Evolutionary conservation across 2,329 filamentous ascomycete species (phyloP).

Genomic region (Exophiala phaeomuriformis): DNA sequence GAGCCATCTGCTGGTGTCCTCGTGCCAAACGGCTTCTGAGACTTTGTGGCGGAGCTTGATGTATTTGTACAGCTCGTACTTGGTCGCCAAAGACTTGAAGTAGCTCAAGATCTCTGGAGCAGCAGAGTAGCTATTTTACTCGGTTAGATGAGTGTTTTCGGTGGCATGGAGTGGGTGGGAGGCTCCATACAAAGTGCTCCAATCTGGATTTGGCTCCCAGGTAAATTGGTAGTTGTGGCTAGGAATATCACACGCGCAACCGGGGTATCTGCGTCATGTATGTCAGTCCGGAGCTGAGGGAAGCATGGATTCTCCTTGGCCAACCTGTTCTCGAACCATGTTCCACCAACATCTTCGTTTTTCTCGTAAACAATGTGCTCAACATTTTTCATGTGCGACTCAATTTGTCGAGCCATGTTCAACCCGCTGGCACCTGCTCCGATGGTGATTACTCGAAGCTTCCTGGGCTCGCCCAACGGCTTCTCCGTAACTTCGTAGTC

Average conservation of each 20-base stretch:
- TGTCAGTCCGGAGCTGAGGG: neutral
- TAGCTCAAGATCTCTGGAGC: conserved; percentile 57
- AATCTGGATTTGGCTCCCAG: conserved; percentile 55
- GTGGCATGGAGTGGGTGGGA: too few species aligned
- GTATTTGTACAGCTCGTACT: conserved; percentile 56
- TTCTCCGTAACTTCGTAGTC: conserved; percentile 3
- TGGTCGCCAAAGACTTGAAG: conserved; percentile 55
- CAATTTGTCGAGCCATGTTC: conserved; percentile 31
- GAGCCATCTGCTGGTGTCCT: conserved; percentile 45
- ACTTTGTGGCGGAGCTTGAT: conserved; percentile 22
- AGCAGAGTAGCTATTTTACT: conserved; percentile 56
- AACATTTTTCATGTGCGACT: conserved; percentile 8
- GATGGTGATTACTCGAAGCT: conserved; percentile 27
- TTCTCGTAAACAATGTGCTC: conserved; percentile 28
- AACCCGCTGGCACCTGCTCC: conserved; percentile 38
- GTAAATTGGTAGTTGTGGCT: conserved; percentile 8
- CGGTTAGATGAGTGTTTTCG: too few species aligned
- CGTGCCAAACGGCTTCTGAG: conserved; percentile 11
- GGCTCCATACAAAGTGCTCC: conserved; percentile 40
- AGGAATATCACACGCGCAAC: conserved; percentile 26
- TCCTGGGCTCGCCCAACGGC: neutral
- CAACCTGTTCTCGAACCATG: conserved; percentile 30
- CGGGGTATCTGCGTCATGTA: neutral
- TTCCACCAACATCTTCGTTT: conserved; percentile 30
- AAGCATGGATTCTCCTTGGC: conserved; percentile 8